Conservation (phyloP, 441 rosid species). For the Metrosideros polymorpha region DNA sequence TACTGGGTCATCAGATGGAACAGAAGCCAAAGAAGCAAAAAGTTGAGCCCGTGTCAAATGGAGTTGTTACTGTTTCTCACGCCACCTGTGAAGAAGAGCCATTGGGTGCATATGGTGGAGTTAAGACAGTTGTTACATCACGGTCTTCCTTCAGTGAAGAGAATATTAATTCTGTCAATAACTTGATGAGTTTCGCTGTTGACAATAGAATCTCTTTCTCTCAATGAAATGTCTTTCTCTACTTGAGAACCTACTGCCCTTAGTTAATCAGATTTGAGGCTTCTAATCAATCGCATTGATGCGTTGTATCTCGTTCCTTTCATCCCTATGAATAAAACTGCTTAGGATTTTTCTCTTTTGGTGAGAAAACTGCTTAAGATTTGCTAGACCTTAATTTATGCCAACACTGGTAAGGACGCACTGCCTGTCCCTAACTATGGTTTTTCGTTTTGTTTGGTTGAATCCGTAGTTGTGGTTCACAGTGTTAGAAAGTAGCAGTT, state of each 20-base stretch:
- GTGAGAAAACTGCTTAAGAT: background rate
- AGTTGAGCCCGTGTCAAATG: conserved; percentile 20
- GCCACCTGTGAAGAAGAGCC: conserved; percentile 27
- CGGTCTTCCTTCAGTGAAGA: conserved; percentile 29
- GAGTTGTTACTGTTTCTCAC: conserved; percentile 19
- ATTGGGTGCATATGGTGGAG: conserved; percentile 24
- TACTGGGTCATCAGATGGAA: conserved; percentile 71
- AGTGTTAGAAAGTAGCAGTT: background rate
- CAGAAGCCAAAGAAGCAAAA: conserved; percentile 65
- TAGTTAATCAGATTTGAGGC: conserved; percentile 9
- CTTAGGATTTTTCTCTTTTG: background rate
- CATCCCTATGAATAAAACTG: background rate
- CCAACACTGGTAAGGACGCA: background rate
- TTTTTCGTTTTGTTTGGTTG: background rate
- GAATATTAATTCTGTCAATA: conserved; percentile 24
- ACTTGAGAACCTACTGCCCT: conserved; percentile 36
- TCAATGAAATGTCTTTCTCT: conserved; percentile 12
- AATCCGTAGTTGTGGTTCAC: background rate
- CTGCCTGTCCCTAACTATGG: background rate
- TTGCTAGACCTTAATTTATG: background rate
- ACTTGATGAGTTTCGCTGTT: conserved; percentile 16
- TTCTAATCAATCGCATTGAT: background rate
- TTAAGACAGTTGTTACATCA: conserved; percentile 31
- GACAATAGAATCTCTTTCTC: conserved; percentile 10
- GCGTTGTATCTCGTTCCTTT: background rate